phyloP scores from a whole-genome alignment of 352 stramenopile species.

The Phytophthora brassicae region DNA sequence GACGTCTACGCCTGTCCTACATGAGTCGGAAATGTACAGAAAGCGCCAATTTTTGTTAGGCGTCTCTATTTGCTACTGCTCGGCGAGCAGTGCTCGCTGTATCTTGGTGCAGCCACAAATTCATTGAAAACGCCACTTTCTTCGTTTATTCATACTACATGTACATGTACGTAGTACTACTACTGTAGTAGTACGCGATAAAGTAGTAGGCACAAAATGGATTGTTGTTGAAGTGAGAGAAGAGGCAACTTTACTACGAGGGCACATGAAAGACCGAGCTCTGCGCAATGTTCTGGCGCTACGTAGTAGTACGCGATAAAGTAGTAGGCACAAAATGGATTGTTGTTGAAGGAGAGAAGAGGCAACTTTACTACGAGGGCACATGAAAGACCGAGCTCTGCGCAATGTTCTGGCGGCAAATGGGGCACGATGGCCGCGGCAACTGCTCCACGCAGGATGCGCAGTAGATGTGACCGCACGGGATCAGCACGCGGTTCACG shows the following conservation, averaged over 20 bases:
- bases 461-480: constrained; percentile 86
- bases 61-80: too few species aligned
- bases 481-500: constrained; percentile 80
- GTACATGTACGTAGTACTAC: too few species aligned
- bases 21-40: too few species aligned
- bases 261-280: constrained; percentile 73
- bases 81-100: too few species aligned
- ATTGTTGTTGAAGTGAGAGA: background rate
- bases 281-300: constrained; percentile 55
- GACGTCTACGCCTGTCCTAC: too few species aligned
- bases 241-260: constrained; percentile 29
- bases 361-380: constrained; percentile 38
- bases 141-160: too few species aligned
- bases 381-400: constrained; percentile 71
- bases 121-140: too few species aligned
- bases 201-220: background rate
- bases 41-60: too few species aligned
- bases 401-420: constrained; percentile 65
- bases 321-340: background rate
- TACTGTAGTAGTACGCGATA: too few species aligned
- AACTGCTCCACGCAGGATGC: constrained; percentile 60
- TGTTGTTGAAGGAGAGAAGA: background rate
- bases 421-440: constrained; percentile 62
- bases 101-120: too few species aligned
- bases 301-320: too few species aligned